These are phyloP conservation scores for Carnegiea gigantea DNA, from an alignment of 179 eudicot species.

Conservation along the genomic window DNA sequence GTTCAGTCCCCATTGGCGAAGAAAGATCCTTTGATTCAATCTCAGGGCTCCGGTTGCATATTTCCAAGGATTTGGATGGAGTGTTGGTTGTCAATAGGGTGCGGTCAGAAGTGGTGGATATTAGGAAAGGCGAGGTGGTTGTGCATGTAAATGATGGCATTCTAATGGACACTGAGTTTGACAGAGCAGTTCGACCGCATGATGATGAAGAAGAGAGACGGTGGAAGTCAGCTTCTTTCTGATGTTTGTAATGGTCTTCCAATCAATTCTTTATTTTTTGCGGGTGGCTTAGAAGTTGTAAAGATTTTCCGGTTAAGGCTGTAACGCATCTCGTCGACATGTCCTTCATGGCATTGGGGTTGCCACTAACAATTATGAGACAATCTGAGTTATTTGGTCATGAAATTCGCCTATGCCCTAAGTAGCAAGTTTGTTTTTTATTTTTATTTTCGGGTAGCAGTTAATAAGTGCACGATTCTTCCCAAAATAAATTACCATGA, in stretches of 20 bases:
- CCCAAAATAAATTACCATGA: too few species aligned
- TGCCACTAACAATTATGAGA: too few species aligned
- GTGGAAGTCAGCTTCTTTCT: background rate
- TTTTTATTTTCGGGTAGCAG: too few species aligned
- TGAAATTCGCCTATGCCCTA: too few species aligned
- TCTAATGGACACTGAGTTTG: constrained; percentile 81
- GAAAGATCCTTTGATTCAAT: constrained; percentile 33
- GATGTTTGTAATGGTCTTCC: background rate
- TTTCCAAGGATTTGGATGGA: constrained; percentile 37
- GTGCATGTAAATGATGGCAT: constrained; percentile 85
- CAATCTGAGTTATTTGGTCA: too few species aligned
- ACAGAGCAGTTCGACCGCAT: constrained; percentile 44
- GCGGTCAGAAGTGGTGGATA: constrained; percentile 39
- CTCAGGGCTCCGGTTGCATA: constrained; percentile 33
- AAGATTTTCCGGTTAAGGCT: background rate
- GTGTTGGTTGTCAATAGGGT: constrained; percentile 36
- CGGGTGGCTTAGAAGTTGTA: background rate
- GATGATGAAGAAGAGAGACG: constrained; percentile 28
- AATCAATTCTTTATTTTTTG: background rate
- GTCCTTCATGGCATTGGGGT: too few species aligned
- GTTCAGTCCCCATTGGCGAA: constrained; percentile 30
- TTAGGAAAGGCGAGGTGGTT: constrained; percentile 50
- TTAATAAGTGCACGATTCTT: too few species aligned
- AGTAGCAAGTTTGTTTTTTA: too few species aligned
- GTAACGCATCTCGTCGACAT: too few species aligned